Evolutionary conservation across 805 yeast species (phyloP), one percentile per base, ranked within the genome.

Genomic region (Candida michaelii): DNA sequence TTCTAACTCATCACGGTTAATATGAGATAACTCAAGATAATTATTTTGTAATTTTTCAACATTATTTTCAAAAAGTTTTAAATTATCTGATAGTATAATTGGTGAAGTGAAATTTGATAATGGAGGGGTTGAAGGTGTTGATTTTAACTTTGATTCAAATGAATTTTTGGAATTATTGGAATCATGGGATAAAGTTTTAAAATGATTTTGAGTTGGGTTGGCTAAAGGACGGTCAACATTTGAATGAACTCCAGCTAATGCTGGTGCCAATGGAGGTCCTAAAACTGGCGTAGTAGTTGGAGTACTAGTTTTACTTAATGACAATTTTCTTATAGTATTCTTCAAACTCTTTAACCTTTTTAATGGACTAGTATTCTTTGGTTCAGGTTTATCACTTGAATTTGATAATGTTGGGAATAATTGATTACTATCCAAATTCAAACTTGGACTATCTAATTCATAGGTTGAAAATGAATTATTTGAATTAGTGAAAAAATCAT

Each of bases 41-140:
- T 48, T 65, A 44, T 66, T 69, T 39, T 70, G 73, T 24, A 68
- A 55, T 40, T 58, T 61, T 42, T 61, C 60, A 31, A 69, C 41
- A 31, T 57, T 57, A 36, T 59, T 59, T 44, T 60, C 59, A 10
- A 62, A 49, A 10, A 50, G 37, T 11, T 55, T 40, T 34, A 66
- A 53, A 48, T 66, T 66, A 34, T 69, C 75, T 13, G 66, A 55
- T 15, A 70, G 52, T 17, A 70, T 64, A 30, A 67, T 55, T 31
- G 74, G 74, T 29, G 67, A 66, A 17, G 65, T 53, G 25, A 59
- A 49, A 3, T 69, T 61, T 1, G 71, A 66, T 4, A 67, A 60
- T 15, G 62, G 45, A 1, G 71, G 66, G 2, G 70, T 55, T 15
- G 35, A 18, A 30, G 71, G 66, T 2, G 70, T 55, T 18, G 27